phyloP scores from a whole-genome alignment of 2,329 filamentous ascomycete genomes.

The Fusarium continuum region DNA sequence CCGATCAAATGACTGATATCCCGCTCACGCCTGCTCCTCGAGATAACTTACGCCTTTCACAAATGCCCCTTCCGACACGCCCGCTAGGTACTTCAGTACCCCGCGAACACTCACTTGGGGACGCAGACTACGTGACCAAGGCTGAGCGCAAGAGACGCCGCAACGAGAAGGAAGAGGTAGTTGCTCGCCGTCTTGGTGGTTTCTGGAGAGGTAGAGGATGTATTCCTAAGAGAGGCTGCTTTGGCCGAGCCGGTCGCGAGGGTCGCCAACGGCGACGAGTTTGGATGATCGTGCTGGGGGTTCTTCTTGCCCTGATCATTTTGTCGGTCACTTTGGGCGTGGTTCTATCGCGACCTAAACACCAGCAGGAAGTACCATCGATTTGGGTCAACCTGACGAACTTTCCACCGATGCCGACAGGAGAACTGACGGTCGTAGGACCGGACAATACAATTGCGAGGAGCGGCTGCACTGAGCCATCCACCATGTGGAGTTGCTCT shows the following conservation, averaged over 20 bases:
- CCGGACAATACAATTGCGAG: conserved; percentile 72
- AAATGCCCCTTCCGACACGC: conserved; percentile 53
- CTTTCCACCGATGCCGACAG: conserved; percentile 87
- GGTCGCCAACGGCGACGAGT: conserved; percentile 70
- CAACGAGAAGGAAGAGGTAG: conserved; percentile 72
- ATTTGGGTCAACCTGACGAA: conserved; percentile 86
- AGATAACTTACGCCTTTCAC: conserved; percentile 24
- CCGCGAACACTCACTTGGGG: conserved; percentile 54
- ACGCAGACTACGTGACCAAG: conserved; percentile 54
- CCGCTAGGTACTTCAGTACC: conserved; percentile 57
- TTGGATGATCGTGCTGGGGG: conserved; percentile 62
- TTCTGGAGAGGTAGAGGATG: conserved; percentile 73
- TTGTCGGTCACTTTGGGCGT: conserved; percentile 67
- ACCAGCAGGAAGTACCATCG: conserved; percentile 47
- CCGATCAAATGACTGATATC: conserved; percentile 68
- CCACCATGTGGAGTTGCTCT: conserved; percentile 86
- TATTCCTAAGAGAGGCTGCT: conserved; percentile 70
- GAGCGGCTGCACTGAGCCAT: conserved; percentile 74
- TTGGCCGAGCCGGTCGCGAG: conserved; percentile 69
- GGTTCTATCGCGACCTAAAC: conserved; percentile 54
- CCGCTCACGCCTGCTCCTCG: conserved; percentile 57
- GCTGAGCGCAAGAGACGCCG: conserved; percentile 62
- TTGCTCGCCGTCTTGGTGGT: conserved; percentile 65
- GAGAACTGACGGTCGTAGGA: conserved; percentile 79
- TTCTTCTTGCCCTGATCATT: conserved; percentile 64